Evolutionary conservation across 192 early-diverging fungal species (phyloP), one percentile per base, ranked within the genome.

Genomic region (Coemansia furcata): DNA sequence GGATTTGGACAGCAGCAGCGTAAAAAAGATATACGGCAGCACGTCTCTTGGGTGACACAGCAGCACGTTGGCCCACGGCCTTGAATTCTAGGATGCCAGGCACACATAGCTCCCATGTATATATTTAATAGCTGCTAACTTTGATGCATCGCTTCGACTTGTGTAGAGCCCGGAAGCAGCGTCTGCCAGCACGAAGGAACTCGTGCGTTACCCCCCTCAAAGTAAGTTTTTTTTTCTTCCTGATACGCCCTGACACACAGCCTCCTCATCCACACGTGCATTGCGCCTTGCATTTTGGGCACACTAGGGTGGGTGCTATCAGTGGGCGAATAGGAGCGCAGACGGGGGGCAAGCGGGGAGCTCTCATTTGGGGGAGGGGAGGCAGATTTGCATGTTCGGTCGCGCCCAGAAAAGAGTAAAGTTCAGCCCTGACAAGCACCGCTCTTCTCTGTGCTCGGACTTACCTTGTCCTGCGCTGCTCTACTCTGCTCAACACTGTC

Each of bases 241-340:
- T 29, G 29, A 30, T 15, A 33, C 35, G 54, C 30, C 32, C 54
- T 35, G 54, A 19, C 30, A 57, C 54, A 33, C 46, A 49, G 46
- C 46, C 46, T 15, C 54, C 30, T 17, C 30, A n/a, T 17, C 54
- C 36, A 55, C 64, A 65, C 64, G 36, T 65, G 64, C 50, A 36
- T 9, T 55, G 36, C 64, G 64, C 64, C 64, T 65, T 65, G 64
- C 64, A 30, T 50, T 37, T 55, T 23, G 50, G 50, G 50, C 50
- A 54, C 50, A 29, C 50, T 54, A 54, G 23, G 23, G 50, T 29
- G 19, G 30, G 29, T 54, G 50, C 26, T 9, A 30, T 0, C 26
- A 14, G 29, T 30, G 26, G 29, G 50, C 50, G 29, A 54, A 26
- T 54, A 49, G 46, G 46, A 26, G 19, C 19, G 29, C 23, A 54